phyloP scores from a whole-genome alignment of 2,329 filamentous ascomycete species.

The Fusarium tuaranense region DNA sequence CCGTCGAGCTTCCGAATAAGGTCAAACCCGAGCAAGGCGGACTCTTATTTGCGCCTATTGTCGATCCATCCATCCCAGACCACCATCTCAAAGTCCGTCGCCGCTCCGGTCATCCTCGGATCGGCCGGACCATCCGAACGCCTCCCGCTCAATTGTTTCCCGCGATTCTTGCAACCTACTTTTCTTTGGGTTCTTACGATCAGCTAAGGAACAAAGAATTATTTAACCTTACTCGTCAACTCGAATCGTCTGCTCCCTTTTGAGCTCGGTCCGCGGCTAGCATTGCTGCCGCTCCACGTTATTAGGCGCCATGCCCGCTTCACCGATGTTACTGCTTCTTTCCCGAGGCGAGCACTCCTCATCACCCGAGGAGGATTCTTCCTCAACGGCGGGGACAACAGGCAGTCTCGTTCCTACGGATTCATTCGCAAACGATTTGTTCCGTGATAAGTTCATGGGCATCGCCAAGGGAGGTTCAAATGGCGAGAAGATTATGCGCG shows the following conservation, averaged over 20 bases:
- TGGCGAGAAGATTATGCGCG: constrained; percentile 49
- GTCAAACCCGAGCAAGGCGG: background rate
- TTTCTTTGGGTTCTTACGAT: constrained; percentile 7
- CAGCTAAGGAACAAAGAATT: constrained; percentile 3
- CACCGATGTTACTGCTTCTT: constrained; percentile 21
- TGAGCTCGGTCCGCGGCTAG: background rate
- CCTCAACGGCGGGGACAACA: constrained; percentile 25
- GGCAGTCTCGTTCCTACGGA: constrained; percentile 25
- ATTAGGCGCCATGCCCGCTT: constrained; percentile 25
- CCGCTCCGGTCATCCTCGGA: constrained; percentile 34
- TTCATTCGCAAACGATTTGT: constrained; percentile 42
- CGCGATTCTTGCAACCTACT: constrained; percentile 11
- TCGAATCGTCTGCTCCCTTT: constrained; percentile 3
- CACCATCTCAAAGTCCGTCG: constrained; percentile 18
- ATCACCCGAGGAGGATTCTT: constrained; percentile 32
- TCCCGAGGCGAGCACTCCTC: constrained; percentile 41
- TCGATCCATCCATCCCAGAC: constrained; percentile 37
- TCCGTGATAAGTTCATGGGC: constrained; percentile 43
- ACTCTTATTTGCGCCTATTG: constrained; percentile 18
- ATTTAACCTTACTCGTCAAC: constrained; percentile 28
- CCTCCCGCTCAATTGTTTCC: constrained; percentile 12
- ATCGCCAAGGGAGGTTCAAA: constrained; percentile 46
- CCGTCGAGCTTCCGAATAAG: background rate
- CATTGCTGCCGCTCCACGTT: constrained; percentile 6
- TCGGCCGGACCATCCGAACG: constrained; percentile 37